Evolutionary conservation across 768 basidiomycete genomes (phyloP), one percentile per base, ranked within the genome.

Genomic region (Phanerochaete carnosa): DNA sequence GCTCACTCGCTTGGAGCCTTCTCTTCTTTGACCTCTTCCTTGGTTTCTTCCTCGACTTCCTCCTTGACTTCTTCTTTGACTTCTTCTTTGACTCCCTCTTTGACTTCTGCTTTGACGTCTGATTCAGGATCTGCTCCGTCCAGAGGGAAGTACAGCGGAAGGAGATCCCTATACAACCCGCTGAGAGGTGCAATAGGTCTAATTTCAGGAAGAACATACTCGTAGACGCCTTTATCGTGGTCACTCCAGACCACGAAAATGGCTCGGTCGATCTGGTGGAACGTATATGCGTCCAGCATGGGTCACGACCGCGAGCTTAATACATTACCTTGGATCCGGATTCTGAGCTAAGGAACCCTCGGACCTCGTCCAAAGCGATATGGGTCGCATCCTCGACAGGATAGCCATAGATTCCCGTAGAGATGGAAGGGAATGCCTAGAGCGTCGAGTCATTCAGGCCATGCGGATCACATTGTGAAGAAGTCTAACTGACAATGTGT

Each of bases 361-460:
- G 79, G 15, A 80, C 83, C 28, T 80, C 77, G 28, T 79, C 74
- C 56, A 93, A 70, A 2, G 92, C 91, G 55, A 94, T 79, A 30
- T 81, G 81, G 0, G 92, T 87, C 0, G 92, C 92, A 64, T 84
- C 85, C 46, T 74, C 72, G 47, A 91, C 84, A 1, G 92, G 92
- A 72, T 93, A 94, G 2, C 87, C 82, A 62, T 91, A 94, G 16
- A 91, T 76, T 0, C 83, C 92, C 0, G 91, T 92, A 3, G 92
- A 93, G 54, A 94, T 84, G 5, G 84, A 87, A 5, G 88, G 88
- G 65, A 94, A 92, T 3, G 90, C 90, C 92, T 93, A 52, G 28
- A 33, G 39, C 33, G 19, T 11, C 8, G 19, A 28, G 26, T 28
- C 35, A 13, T 2, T 39, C 12, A 47, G 30, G 29, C 35, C 7